Percentiles rank a stretch among this genome's conserved stretches.
Conservation (phyloP, 2,329 filamentous ascomycete genomes). For the Lasiodiplodia citricola region DNA sequence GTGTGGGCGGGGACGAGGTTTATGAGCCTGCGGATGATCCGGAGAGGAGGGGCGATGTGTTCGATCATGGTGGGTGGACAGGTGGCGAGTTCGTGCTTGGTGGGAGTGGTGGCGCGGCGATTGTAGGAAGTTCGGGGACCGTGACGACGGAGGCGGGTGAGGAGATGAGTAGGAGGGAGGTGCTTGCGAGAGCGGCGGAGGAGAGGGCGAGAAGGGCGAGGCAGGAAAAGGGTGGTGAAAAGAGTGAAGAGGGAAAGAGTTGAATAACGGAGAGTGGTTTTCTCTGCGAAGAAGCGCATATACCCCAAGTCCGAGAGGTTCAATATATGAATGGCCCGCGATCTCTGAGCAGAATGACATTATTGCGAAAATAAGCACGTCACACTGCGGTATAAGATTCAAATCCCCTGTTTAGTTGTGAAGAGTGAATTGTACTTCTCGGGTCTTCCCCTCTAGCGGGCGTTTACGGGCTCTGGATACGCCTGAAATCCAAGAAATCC, state of each 20-base stretch:
- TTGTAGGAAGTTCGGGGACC: constrained; percentile 34
- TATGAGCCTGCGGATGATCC: constrained; percentile 35
- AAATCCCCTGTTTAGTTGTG: no score
- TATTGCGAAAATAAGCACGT: no score
- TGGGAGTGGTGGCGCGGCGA: constrained; percentile 34
- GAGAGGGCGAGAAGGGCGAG: constrained; percentile 63
- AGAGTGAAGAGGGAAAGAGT: constrained; percentile 33
- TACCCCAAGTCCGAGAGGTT: no score
- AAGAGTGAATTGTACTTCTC: no score
- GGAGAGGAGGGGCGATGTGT: constrained; percentile 36
- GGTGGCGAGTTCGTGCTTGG: constrained; percentile 48
- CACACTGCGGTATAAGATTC: no score
- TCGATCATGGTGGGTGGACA: constrained; percentile 52
- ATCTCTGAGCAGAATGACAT: no score
- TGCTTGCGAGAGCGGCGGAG: constrained; percentile 76
- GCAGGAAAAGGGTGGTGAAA: constrained; percentile 43
- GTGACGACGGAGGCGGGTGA: constrained; percentile 39
- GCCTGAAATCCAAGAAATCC: no score
- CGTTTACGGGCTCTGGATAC: no score
- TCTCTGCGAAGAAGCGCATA: no score
- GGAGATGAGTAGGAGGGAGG: constrained; percentile 71
- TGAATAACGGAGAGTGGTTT: no score
- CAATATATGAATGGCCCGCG: no score
- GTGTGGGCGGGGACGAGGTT: constrained; percentile 33
- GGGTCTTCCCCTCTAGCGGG: no score